Base-by-base conservation (phyloP, 768 basidiomycete species). In the Pleurotus tuoliensis region DNA sequence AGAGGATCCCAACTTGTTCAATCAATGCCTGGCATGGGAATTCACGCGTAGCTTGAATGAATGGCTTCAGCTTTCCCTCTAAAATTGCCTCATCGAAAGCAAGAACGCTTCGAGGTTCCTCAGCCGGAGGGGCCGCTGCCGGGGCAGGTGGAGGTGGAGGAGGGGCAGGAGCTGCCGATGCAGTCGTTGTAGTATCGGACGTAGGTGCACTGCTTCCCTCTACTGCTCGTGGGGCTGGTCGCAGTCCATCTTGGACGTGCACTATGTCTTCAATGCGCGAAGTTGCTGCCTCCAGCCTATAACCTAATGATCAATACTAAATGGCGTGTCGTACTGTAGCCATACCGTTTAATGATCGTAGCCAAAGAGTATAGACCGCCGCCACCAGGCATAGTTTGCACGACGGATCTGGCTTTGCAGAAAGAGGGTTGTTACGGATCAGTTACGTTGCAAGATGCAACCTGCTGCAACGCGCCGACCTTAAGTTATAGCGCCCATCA, bases 261-360 rank as follows among this genome's bases (percentile, higher is more conserved):
- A 88, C 88, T 58, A 94, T 76, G 66, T 99, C 97, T 71, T 99
- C 97, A 37, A 99, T 83, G 34, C 97, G 84, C 44, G 90, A 92
- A 5, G 93, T 94, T 7, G 94, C 92, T 22, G 97, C 97, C 78
- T 95, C 90, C 50, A 94, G 82, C 61, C 94, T 94, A 65, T 27
- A 45, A 47, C 82, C 77, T 57, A 55, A 15, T 58, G 57, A 52
- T 37, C 50, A 55, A 50, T 40, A 40, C 58, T 18, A 55, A 40
- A 60, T 34, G 47, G 41, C 53, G 43, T 50, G 62, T 24, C 16
- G 49, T 25, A 38, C 18, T 7, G 47, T 27, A 16, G 44, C 65
- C 77, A 56, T 65, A 89, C 89, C 90, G 83, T 71, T 91, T 92
- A 69, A 90, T 88, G 59, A 92, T 85, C 8, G 90, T 92, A 24